Conservation (phyloP, 2,329 filamentous ascomycete genomes). For the Alternaria gaisen region DNA sequence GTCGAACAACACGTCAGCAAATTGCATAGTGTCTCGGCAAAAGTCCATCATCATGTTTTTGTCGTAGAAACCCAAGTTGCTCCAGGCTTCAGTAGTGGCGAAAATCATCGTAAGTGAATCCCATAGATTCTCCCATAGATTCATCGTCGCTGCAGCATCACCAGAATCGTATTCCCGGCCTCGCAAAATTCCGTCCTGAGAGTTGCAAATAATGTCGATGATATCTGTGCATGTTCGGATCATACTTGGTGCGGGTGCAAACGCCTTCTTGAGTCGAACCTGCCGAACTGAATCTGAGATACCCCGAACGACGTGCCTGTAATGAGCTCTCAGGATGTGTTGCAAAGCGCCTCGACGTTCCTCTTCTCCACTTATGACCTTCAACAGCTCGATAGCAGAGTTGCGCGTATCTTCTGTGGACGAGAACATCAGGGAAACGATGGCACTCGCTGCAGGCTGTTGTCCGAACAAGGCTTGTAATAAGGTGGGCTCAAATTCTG, state of each 20-base stretch:
- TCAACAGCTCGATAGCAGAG: conserved; percentile 82
- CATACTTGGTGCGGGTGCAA: conserved; percentile 67
- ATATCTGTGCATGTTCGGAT: conserved; percentile 70
- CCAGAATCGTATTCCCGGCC: conserved; percentile 65
- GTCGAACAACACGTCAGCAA: conserved; percentile 84
- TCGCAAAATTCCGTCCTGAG: conserved; percentile 69
- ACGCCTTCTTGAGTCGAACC: conserved; percentile 65
- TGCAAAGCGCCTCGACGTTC: conserved; percentile 68
- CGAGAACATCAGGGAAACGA: conserved; percentile 83
- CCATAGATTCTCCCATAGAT: conserved; percentile 89
- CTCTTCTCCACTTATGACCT: conserved; percentile 77
- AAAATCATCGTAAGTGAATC: conserved; percentile 82
- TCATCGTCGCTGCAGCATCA: conserved; percentile 72
- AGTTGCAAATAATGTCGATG: conserved; percentile 70
- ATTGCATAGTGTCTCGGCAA: conserved; percentile 93
- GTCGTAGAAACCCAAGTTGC: conserved; percentile 69
- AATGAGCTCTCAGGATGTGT: conserved; percentile 66
- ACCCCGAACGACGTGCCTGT: conserved; percentile 64
- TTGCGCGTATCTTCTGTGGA: conserved; percentile 81
- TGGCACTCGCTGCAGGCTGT: conserved; percentile 72
- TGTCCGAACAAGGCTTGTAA: conserved; percentile 75
- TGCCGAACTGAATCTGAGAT: conserved; percentile 65
- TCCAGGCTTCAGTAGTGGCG: conserved; percentile 84
- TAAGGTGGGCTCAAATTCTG: conserved; percentile 75
- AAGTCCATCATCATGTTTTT: conserved; percentile 88